Percentiles rank a stretch among this genome's conserved stretches.
Evolutionary conservation across 1,284 basidiomycete species (phyloP).

Genomic region (Sporisorium reilianum): DNA sequence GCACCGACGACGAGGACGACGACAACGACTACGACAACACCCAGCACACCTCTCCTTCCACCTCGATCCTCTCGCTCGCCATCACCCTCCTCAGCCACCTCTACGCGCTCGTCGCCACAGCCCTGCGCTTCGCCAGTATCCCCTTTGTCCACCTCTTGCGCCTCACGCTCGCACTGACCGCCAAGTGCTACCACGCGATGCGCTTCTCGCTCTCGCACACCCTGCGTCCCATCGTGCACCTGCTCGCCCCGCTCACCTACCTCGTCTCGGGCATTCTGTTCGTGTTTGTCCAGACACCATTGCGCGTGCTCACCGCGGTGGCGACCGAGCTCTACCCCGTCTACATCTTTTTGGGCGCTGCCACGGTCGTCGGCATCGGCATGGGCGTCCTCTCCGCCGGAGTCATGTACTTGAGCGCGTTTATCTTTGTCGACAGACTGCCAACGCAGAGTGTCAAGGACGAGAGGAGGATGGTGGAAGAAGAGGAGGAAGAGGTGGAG

Average conservation of each 20-base stretch:
- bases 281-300: conserved; percentile 30
- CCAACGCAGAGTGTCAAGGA: not conserved
- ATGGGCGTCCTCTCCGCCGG: conserved; percentile 31
- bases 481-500: not conserved
- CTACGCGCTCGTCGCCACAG: not conserved
- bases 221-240: conserved; percentile 25
- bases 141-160: conserved; percentile 1
- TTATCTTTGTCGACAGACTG: conserved; percentile 42
- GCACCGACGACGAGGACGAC: conserved; percentile 8
- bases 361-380: conserved; percentile 25
- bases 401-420: conserved; percentile 30
- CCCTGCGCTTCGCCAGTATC: not conserved
- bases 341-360: conserved; percentile 52
- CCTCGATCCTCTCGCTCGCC: not conserved
- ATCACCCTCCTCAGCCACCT: conserved; percentile 1
- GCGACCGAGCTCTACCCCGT: conserved; percentile 46
- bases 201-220: conserved; percentile 20
- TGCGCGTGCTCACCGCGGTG: not conserved
- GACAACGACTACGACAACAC: conserved; percentile 6
- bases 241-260: conserved; percentile 37
- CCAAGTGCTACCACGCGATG: conserved; percentile 5
- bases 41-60: no score
- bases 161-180: conserved; percentile 9
- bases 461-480: not conserved
- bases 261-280: conserved; percentile 31